Base-by-base conservation (phyloP, 805 yeast species). In the Candida sphagnicola region DNA sequence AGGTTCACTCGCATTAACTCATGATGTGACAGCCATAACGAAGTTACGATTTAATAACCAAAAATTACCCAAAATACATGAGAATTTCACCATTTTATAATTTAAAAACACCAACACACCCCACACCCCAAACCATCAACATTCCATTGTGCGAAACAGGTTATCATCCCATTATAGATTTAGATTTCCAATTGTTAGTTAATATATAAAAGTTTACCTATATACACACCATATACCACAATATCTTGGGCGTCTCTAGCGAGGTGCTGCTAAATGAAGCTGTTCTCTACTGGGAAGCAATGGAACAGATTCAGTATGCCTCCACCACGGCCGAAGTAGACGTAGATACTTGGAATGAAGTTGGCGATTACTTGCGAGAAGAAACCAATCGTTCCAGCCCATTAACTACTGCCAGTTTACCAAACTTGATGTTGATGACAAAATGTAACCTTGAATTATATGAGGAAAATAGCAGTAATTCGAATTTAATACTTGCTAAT, bases 291-390 rank as follows among this genome's bases (percentile, higher is more conserved):
- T 6, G 12, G 13, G 31, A 37, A 28, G 25, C 15, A 21, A 37
- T 37, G 29, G 29, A 26, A 13, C 6, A 8, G 12, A 26, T 26
- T 5, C 5, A 5, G 6, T 5, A 26, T 13, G 29, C 15, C 6
- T 12, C 29, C 6, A 21, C 24, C 10, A 13, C 16, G n/a, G 21
- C 14, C n/a, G 18, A 14, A 6, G 24, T 19, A 5, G 31, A 28
- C 11, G n/a, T 33, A 11, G 23, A 19, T 13, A 28, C n/a, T 28
- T 42, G 43, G 10, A 38, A 45, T 14, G 24, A 24, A 12, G 38
- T 54, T 2, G 61, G 56, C 5, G 50, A 52, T 28, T 26, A 39
- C 19, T 40, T 61, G 12, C 45, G 66, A 13, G 53, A 54, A 18
- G 50, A 50, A 12, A 37, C 19, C 3, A 41, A 34, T n/a, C 38